Conservation (phyloP, 2,329 filamentous ascomycete species). For the Monascus ruber region DNA sequence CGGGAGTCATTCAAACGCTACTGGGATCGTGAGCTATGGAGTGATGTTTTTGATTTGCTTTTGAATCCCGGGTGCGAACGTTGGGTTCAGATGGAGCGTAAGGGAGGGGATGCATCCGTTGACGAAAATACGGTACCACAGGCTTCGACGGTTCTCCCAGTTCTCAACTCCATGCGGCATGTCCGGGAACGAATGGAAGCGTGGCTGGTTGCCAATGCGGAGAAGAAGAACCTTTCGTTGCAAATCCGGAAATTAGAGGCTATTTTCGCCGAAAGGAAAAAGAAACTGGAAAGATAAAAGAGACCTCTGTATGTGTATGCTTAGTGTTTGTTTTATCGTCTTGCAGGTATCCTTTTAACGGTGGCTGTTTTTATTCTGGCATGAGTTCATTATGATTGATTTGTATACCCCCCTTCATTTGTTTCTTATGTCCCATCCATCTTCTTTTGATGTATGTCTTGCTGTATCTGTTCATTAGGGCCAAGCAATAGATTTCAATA, state of each 20-base stretch:
- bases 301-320: neutral
- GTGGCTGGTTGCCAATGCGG: slow-evolving; percentile 71
- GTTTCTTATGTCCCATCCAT: too few relatives aligned
- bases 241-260: slow-evolving; percentile 55
- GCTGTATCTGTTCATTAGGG: too few relatives aligned
- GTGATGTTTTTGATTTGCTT: slow-evolving; percentile 67
- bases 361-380: too few relatives aligned
- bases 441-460: too few relatives aligned
- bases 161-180: slow-evolving; percentile 55
- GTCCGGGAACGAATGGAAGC: slow-evolving; percentile 70
- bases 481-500: too few relatives aligned
- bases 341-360: too few relatives aligned
- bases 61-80: slow-evolving; percentile 59
- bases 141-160: slow-evolving; percentile 49
- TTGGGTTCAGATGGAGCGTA: slow-evolving; percentile 51
- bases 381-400: too few relatives aligned
- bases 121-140: slow-evolving; percentile 1
- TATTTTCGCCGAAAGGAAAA: slow-evolving; percentile 48
- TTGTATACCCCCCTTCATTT: too few relatives aligned
- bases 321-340: slow-evolving; percentile 1
- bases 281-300: slow-evolving; percentile 19
- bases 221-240: slow-evolving; percentile 57
- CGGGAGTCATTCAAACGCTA: slow-evolving; percentile 82
- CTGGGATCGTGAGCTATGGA: slow-evolving; percentile 93
- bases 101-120: slow-evolving; percentile 1